Evolutionary conservation across 345 rosid species (phyloP).

Genomic region (Pistacia integerrima): DNA sequence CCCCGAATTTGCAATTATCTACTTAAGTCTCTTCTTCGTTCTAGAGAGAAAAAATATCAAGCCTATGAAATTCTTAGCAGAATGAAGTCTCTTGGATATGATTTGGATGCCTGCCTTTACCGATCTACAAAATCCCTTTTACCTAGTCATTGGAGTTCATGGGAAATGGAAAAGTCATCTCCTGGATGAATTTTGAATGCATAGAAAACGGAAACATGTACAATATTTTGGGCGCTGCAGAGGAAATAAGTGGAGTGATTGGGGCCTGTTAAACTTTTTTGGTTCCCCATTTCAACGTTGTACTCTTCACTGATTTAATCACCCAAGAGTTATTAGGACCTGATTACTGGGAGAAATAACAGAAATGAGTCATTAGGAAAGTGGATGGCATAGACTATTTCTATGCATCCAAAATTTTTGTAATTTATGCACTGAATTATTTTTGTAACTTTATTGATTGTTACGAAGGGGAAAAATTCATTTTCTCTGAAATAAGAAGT

Average conservation of each 20-base stretch:
- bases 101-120: conserved; percentile 51
- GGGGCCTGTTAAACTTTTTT: conserved; percentile 10
- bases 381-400: conserved; percentile 8
- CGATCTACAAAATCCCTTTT: conserved; percentile 37
- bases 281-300: neutral
- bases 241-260: neutral
- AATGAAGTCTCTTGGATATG: conserved; percentile 67
- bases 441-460: conserved; percentile 14
- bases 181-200: conserved; percentile 30
- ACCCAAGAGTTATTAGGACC: conserved; percentile 1
- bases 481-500: neutral
- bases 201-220: neutral
- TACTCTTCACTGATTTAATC: neutral
- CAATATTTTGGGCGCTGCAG: conserved; percentile 13
- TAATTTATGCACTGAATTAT: conserved; percentile 14
- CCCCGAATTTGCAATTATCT: conserved; percentile 61
- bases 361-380: neutral
- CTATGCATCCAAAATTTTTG: conserved; percentile 29
- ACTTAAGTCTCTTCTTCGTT: conserved; percentile 45
- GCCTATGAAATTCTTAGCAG: conserved; percentile 49
- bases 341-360: neutral
- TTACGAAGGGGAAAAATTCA: neutral
- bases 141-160: conserved; percentile 1
- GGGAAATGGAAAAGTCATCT: conserved; percentile 22
- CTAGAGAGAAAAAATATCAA: conserved; percentile 34